phyloP scores from a whole-genome alignment of 2,329 filamentous ascomycete genomes.

The Fusarium haematococcum region DNA sequence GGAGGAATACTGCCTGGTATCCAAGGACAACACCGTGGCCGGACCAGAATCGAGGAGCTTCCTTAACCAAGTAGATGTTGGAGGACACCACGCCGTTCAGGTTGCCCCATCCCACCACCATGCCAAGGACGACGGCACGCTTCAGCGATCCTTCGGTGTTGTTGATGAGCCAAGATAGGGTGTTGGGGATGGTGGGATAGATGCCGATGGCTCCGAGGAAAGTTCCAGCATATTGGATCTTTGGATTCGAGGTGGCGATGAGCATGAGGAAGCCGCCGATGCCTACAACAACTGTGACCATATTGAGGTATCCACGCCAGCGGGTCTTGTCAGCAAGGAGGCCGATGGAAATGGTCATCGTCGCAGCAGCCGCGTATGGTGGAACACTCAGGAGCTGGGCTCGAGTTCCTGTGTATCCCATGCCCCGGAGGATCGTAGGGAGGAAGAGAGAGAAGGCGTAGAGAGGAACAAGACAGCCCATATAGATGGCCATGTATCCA shows the following conservation, averaged over 20 bases:
- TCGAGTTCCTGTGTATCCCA: slow-evolving; percentile 50
- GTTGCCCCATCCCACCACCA: slow-evolving; percentile 84
- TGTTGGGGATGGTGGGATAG: slow-evolving; percentile 78
- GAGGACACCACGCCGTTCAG: slow-evolving; percentile 73
- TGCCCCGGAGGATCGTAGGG: slow-evolving; percentile 65
- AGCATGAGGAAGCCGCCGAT: slow-evolving; percentile 77
- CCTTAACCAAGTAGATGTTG: slow-evolving; percentile 69
- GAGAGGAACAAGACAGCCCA: slow-evolving; percentile 61
- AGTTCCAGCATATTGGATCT: slow-evolving; percentile 74
- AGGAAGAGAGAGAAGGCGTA: slow-evolving; percentile 67
- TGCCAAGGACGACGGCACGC: slow-evolving; percentile 77
- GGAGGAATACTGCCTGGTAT: slow-evolving; percentile 72
- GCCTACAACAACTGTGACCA: slow-evolving; percentile 69
- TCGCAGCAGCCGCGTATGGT: slow-evolving; percentile 70
- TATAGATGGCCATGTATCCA: slow-evolving; percentile 60
- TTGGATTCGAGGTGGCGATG: slow-evolving; percentile 62
- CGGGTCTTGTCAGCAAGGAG: slow-evolving; percentile 74
- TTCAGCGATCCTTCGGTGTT: slow-evolving; percentile 73
- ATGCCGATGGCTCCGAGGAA: slow-evolving; percentile 75
- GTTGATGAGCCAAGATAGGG: slow-evolving; percentile 77
- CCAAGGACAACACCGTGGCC: slow-evolving; percentile 74
- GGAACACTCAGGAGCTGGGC: slow-evolving; percentile 70
- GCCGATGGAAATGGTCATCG: slow-evolving; percentile 72
- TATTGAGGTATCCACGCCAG: slow-evolving; percentile 75
- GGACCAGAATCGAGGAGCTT: slow-evolving; percentile 47